Evolutionary conservation across 2,329 filamentous ascomycete genomes (phyloP).

Genomic region (Blumeria hordei): DNA sequence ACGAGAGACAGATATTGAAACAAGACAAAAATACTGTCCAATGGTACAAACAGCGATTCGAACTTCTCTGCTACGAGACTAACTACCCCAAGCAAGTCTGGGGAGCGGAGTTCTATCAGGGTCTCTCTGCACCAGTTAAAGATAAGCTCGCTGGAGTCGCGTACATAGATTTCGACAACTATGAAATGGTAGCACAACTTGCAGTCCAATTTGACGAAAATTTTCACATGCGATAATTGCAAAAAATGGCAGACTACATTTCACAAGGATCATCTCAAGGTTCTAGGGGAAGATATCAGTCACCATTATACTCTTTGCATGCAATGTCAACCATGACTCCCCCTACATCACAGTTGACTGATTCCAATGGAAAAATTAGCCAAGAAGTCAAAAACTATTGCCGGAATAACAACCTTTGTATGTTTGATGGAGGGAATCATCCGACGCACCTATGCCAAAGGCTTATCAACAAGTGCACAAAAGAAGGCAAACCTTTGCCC

Average conservation of each 20-base stretch:
- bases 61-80: not conserved
- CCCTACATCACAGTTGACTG: too few species aligned
- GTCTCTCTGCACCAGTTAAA: not conserved
- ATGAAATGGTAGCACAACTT: not conserved
- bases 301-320: too few species aligned
- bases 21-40: not conserved
- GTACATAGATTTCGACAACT: not conserved
- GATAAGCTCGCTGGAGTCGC: not conserved
- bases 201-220: not conserved
- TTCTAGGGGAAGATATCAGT: too few species aligned
- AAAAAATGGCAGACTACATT: not conserved
- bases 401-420: not conserved
- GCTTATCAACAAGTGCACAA: not conserved
- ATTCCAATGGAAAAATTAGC: not conserved
- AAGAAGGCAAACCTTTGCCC: slow-evolving; percentile 1
- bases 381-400: not conserved
- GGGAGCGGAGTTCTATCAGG: not conserved
- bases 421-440: not conserved
- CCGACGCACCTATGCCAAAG: not conserved
- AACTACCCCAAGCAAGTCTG: not conserved
- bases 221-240: not conserved
- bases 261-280: too few species aligned
- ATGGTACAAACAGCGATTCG: not conserved
- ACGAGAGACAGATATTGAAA: not conserved
- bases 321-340: too few species aligned